Conservation (phyloP, 2,329 filamentous ascomycete genomes). For the Talaromyces sp. region DNA sequence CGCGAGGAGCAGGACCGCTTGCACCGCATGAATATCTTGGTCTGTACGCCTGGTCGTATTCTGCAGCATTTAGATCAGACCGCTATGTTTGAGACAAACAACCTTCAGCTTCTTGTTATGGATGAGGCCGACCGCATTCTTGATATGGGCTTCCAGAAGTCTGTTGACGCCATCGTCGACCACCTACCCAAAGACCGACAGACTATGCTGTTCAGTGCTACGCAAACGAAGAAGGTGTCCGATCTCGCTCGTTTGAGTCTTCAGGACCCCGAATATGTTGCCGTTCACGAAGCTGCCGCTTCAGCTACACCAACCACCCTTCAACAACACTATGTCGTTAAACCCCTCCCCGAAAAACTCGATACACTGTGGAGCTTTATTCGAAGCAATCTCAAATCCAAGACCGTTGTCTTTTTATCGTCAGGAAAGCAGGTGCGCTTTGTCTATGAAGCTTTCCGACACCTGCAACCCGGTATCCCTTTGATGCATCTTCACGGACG, state of each 20-base stretch:
- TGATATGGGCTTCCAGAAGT: constrained; percentile 93
- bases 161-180: constrained; percentile 89
- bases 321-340: constrained; percentile 88
- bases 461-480: constrained; percentile 91
- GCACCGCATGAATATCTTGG: constrained; percentile 91
- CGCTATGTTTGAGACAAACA: constrained; percentile 83
- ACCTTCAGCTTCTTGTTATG: constrained; percentile 87
- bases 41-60: constrained; percentile 93
- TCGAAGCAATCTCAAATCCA: constrained; percentile 84
- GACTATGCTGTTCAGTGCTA: constrained; percentile 93
- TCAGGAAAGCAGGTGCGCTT: constrained; percentile 97
- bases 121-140: constrained; percentile 97
- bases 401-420: constrained; percentile 93
- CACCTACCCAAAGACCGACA: constrained; percentile 85
- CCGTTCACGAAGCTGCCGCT: constrained; percentile 81
- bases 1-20: constrained; percentile 85
- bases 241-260: constrained; percentile 88
- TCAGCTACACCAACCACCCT: constrained; percentile 80
- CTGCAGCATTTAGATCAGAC: constrained; percentile 96
- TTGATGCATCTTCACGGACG: constrained; percentile 90
- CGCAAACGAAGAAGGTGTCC: constrained; percentile 90
- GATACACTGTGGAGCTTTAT: constrained; percentile 94
- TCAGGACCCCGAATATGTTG: constrained; percentile 89
- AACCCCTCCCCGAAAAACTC: constrained; percentile 82
- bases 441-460: constrained; percentile 88